Evolutionary conservation across 495 filamentous ascomycete species (phyloP), one percentile per base, ranked within the genome.

Genomic region (Aspergillus sclerotioniger): DNA sequence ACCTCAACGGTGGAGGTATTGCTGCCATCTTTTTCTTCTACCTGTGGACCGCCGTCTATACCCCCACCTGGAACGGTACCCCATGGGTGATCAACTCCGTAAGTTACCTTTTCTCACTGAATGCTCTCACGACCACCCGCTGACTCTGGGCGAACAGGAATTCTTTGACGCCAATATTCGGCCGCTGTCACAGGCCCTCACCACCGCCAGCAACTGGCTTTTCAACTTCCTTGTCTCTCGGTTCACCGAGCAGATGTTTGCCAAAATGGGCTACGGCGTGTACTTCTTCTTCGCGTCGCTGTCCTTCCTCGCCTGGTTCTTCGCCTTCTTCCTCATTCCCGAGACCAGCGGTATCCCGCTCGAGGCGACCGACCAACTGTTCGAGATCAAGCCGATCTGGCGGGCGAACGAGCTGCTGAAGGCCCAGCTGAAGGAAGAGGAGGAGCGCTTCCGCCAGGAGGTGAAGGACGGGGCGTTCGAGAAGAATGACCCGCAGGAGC

Each of bases 1-100:
- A 67, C n/a, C 70, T 88, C 10, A 70, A 73, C 19, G 69, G 78
- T 2, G 82, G 78, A 31, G 86, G 86, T 53, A 87, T 87, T 51
- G 83, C 83, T 0, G 86, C 86, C 16, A 80, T 90, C 19, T 84
- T 88, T 77, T 88, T 90, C 76, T 89, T 90, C 76, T 90, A 90
- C 64, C 80, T 90, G 9, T 90, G 86, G 84, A 89, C 87, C 13
- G 84, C 85, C 1, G 86, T 87, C 66, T 90, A 90, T 63, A 87
- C 86, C 0, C 83, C 87, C 0, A 83, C 83, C 1, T 90, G 87
- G 87, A 89, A 90, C 66, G 86, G 85, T 13, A 84, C 82, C 6
- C 83, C 83, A 0, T 87, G 84, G 83, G 82, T 86, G 33, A 68
- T 84, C 62, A 85, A 85, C 71, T 79, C 81, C 17, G 69, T 71